Percentiles rank a stretch among this genome's conserved stretches.
Conservation (phyloP, 257 asterid genomes). For the Perilla frutescens region DNA sequence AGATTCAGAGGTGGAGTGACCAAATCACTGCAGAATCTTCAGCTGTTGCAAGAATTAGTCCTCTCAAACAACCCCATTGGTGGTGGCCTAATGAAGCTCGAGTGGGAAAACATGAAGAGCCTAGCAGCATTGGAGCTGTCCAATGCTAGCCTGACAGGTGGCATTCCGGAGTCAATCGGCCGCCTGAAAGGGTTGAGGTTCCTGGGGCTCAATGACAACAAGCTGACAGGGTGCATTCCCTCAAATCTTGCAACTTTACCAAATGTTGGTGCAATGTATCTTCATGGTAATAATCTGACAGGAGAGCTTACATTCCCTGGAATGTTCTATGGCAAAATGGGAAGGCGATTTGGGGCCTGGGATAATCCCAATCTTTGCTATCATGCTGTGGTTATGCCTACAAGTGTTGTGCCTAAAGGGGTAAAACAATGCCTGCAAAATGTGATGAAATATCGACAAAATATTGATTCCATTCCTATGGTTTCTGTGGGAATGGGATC, state of each 20-base stretch:
- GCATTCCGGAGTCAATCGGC: conserved; percentile 67
- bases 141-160: conserved; percentile 72
- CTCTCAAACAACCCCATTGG: conserved; percentile 77
- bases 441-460: conserved; percentile 35
- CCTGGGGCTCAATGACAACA: conserved; percentile 77
- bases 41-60: conserved; percentile 69
- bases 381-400: conserved; percentile 37
- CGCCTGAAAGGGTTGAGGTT: conserved; percentile 61
- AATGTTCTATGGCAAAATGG: conserved; percentile 72
- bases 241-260: conserved; percentile 59
- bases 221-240: conserved; percentile 64
- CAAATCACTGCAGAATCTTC: conserved; percentile 59
- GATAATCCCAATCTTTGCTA: conserved; percentile 81
- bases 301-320: conserved; percentile 75
- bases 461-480: conserved; percentile 34
- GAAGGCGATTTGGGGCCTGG: conserved; percentile 89
- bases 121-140: conserved; percentile 69
- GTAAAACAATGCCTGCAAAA: conserved; percentile 62
- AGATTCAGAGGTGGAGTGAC: conserved; percentile 65
- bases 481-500: conserved; percentile 48
- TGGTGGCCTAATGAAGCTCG: conserved; percentile 57
- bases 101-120: conserved; percentile 54
- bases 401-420: conserved; percentile 61
- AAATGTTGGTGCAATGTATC: conserved; percentile 62
- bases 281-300: conserved; percentile 84